Base-by-base conservation (phyloP, 2,329 filamentous ascomycete genomes). In the Stagonosporopsis tanaceti region DNA sequence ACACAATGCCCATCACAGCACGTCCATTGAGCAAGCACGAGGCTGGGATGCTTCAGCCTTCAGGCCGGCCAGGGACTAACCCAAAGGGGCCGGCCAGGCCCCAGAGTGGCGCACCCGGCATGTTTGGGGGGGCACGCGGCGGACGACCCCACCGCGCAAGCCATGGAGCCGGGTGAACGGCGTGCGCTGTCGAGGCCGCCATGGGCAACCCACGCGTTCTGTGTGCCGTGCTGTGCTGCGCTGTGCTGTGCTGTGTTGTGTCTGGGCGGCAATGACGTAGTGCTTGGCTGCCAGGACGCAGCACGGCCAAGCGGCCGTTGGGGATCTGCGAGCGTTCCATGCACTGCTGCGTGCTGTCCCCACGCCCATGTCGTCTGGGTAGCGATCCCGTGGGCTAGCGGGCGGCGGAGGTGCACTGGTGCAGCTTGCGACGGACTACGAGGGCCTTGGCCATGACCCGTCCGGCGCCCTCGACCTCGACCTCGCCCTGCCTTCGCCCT, bases 381-480 rank as follows among this genome's bases (percentile, higher is more conserved):
- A 57, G 54, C 54, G 53, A 37, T 20, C 27, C 47, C 47, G 48
- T 39, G 34, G 34, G 48, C 22, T 57, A 53, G 54, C 48, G 54
- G 54, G 48, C 48, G 47, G 47, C 38, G 38, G 48, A 52, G 41
- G 42, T 42, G n/a, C n/a, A n/a, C n/a, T n/a, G n/a, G n/a, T n/a
- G 53, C 27, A n/a, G 20, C 41, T 30, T 39, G 40, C 6, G 32
- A 39, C 37, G 35, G 20, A 35, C n/a, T n/a, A n/a, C 20, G 44
- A 37, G 37, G n/a, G 32, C 44, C 54, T 48, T 45, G 54, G 54
- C 48, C 54, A 39, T 47, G 37, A 44, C 39, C 44, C 42, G 54
- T 52, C 30, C 42, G 27, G 14, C 32, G 30, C 22, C 3, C 44
- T 28, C 44, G 54, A 30, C 45, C 39, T 44, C 50, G 35, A n/a